These are phyloP conservation scores for Trichoderma gamsii DNA, from an alignment of 495 filamentous ascomycete genomes.

Conservation along the genomic window DNA sequence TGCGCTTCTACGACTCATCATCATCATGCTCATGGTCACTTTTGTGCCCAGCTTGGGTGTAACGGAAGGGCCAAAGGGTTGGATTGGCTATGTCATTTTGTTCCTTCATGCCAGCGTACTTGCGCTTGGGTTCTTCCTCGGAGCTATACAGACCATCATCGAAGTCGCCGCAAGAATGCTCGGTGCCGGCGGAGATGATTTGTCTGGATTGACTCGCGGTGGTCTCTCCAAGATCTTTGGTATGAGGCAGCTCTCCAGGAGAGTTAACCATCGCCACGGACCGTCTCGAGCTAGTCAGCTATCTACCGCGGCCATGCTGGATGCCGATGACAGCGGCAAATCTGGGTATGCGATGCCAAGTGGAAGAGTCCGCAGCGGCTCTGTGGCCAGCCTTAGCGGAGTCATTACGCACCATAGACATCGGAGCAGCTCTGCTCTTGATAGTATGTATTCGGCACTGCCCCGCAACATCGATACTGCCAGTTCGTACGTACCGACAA, in stretches of 20 bases:
- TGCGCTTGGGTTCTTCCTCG: slow-evolving; percentile 90
- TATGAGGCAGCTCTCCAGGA: slow-evolving; percentile 82
- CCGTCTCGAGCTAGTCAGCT: slow-evolving; percentile 67
- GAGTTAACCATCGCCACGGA: slow-evolving; percentile 52
- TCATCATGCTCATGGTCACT: slow-evolving; percentile 74
- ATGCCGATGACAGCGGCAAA: slow-evolving; percentile 55
- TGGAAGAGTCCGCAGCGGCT: slow-evolving; percentile 71
- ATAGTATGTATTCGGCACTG: slow-evolving; percentile 35
- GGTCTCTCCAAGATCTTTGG: slow-evolving; percentile 89
- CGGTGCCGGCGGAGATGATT: slow-evolving; percentile 72
- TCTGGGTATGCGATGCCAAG: slow-evolving; percentile 55
- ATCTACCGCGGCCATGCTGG: slow-evolving; percentile 74
- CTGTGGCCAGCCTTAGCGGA: slow-evolving; percentile 69
- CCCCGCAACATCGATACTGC: slow-evolving; percentile 30
- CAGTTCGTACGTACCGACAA: slow-evolving; percentile 62
- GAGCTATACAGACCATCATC: slow-evolving; percentile 80
- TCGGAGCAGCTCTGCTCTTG: slow-evolving; percentile 40
- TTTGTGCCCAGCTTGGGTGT: slow-evolving; percentile 81
- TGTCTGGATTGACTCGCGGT: slow-evolving; percentile 66
- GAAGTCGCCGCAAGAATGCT: slow-evolving; percentile 76
- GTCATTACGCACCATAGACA: slow-evolving; percentile 44
- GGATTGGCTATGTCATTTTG: slow-evolving; percentile 92
- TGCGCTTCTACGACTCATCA: slow-evolving; percentile 66
- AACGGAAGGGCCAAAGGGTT: slow-evolving; percentile 70
- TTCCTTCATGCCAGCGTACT: slow-evolving; percentile 79